Evolutionary conservation across 2,329 filamentous ascomycete genomes (phyloP).

Genomic region (Fusarium devonianum): DNA sequence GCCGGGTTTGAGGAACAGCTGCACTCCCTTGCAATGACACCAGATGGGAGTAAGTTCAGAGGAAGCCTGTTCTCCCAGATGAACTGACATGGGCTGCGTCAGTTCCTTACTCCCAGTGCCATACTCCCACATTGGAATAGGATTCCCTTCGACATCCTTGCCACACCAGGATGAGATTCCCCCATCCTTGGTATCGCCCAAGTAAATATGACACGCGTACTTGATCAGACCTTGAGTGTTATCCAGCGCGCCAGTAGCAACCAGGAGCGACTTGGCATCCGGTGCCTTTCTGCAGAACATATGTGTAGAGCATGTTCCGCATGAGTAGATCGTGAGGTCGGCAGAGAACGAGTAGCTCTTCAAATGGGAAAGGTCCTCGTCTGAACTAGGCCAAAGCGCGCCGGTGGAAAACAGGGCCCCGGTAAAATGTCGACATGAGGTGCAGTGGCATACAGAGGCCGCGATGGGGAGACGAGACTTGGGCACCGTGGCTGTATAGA

Average conservation of each 20-base stretch:
- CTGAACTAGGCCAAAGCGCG: neutral
- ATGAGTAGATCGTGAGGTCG: neutral
- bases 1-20: neutral
- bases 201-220: neutral
- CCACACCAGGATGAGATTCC: neutral
- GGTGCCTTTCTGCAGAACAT: too few relatives aligned
- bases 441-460: neutral
- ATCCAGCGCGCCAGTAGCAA: neutral
- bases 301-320: neutral
- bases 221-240: neutral
- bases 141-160: neutral
- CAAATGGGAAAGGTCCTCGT: neutral
- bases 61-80: neutral
- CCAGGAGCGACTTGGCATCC: too few relatives aligned
- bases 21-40: constrained; percentile 3
- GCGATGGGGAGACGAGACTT: neutral
- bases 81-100: too few relatives aligned
- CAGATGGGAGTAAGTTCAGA: neutral
- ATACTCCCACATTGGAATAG: neutral
- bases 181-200: neutral
- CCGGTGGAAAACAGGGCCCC: neutral
- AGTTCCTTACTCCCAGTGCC: too few relatives aligned
- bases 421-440: neutral
- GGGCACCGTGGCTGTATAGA: neutral
- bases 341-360: neutral